These are phyloP conservation scores for Phaeosphaeriaceae sp. DNA, from an alignment of 2,329 filamentous ascomycete species.

Conservation along the genomic window DNA sequence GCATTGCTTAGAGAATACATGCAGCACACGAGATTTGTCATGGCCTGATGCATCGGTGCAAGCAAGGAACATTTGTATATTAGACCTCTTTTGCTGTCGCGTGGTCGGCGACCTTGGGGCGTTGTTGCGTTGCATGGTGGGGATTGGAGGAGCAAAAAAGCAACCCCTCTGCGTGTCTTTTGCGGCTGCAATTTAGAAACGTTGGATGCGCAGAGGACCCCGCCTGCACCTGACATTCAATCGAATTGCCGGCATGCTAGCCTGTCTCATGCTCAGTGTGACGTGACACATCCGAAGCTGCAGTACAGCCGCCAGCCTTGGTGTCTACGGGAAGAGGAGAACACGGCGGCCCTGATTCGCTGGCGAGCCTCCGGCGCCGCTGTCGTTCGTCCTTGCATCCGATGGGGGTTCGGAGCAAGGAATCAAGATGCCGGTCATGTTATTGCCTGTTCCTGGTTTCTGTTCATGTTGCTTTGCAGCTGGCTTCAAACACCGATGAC, in stretches of 20 bases:
- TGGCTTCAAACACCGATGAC: constrained; percentile 9
- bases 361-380: neutral
- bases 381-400: constrained; percentile 10
- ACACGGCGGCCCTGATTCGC: neutral
- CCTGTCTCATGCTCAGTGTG: constrained; percentile 10
- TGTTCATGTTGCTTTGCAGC: neutral
- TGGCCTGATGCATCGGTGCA: neutral
- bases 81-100: constrained; percentile 2
- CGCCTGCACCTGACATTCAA: neutral
- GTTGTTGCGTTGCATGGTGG: neutral
- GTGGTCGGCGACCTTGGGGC: constrained; percentile 2
- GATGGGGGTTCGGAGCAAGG: constrained; percentile 3
- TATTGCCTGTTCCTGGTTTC: neutral
- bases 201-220: neutral
- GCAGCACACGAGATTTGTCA: constrained; percentile 1
- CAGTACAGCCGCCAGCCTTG: neutral
- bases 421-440: neutral
- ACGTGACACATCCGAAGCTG: constrained; percentile 3
- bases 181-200: neutral
- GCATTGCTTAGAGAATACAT: neutral
- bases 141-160: constrained; percentile 5
- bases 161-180: neutral
- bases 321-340: neutral
- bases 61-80: constrained; percentile 2
- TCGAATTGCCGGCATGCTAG: constrained; percentile 9